Evolutionary conservation across 225 moss, liverwort and hornwort species (phyloP).

Genomic region (Pseudisothecium myosuroides): DNA sequence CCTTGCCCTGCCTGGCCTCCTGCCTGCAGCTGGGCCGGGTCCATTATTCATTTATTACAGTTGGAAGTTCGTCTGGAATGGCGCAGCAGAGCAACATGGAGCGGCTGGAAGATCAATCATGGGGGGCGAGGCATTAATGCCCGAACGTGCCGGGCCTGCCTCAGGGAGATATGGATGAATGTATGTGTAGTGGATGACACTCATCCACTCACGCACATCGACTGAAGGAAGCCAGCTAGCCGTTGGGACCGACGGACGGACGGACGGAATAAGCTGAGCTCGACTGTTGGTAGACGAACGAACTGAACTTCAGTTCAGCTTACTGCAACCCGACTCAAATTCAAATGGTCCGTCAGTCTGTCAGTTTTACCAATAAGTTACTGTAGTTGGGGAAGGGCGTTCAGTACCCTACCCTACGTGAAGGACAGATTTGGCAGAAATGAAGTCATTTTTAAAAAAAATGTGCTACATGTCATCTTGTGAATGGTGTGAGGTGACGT

Average conservation of each 20-base stretch:
- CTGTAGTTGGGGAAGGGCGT: no score
- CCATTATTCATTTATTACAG: not conserved
- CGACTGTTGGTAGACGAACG: not conserved
- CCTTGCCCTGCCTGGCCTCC: no score
- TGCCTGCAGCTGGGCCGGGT: not conserved
- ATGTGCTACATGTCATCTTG: no score
- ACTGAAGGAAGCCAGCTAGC: not conserved
- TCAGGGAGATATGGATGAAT: not conserved
- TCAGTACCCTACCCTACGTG: no score
- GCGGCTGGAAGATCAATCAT: constrained; percentile 14
- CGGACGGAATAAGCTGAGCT: not conserved
- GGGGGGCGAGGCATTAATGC: not conserved
- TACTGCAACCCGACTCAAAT: not conserved
- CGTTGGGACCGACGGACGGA: not conserved
- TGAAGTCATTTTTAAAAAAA: no score
- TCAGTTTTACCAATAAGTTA: not conserved
- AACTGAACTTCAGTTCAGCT: not conserved
- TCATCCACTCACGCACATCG: not conserved
- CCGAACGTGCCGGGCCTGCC: not conserved
- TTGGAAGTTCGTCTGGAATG: not conserved
- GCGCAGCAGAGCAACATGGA: constrained; percentile 8
- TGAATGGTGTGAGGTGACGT: no score
- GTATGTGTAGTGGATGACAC: not conserved
- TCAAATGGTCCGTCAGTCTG: not conserved
- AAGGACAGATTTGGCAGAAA: no score